Evolutionary conservation across 2,329 filamentous ascomycete genomes (phyloP), one percentile per base, ranked within the genome.

Genomic region (Beauveria varroae): DNA sequence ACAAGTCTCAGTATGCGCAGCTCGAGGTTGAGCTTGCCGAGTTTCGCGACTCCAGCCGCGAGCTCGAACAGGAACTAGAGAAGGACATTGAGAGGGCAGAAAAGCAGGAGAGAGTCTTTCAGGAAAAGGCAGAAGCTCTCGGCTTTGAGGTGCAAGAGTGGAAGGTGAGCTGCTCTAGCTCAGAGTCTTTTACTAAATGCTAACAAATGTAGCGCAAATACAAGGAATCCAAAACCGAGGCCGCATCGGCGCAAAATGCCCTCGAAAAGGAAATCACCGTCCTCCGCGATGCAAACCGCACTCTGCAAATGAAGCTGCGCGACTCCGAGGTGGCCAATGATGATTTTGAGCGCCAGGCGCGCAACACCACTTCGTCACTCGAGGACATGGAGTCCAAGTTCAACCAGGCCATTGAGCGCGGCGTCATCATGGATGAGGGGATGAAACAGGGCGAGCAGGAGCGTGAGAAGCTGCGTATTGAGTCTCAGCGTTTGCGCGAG

Each of bases 251-350:
- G 60, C 95, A 98, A 71, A 93, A 88, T 70, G 80, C 81, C 4
- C 82, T 99, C 58, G 93, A 99, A 75, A 98, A 97, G 76, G 95
- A 99, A 75, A 93, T 99, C 69, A 99, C 95, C 7, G 88, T 84
- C 9, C 81, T 99, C 68, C 89, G 95, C 70, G 93, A 99, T 66
- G 75, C 86, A 54, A 96, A 92, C 74, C 83, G 95, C 66, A 87
- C 88, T 3, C 76, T 97, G 64, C 89, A 95, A 69, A 80, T 96
- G 65, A 90, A 84, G 74, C 79, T 99, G 62, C 88, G 95, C 67
- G 95, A 99, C 73, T 96, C 93, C 68, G 95, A 99, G 76, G 95
- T 99, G 60, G 91, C 90, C 72, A 99, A 98, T 77, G 95, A 99
- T 79, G 95, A 99, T 75, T 97, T 93, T 72, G 95, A 99, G 79